Base-by-base conservation (phyloP, 306 rosid species). In the Styphnolobium japonicum region DNA sequence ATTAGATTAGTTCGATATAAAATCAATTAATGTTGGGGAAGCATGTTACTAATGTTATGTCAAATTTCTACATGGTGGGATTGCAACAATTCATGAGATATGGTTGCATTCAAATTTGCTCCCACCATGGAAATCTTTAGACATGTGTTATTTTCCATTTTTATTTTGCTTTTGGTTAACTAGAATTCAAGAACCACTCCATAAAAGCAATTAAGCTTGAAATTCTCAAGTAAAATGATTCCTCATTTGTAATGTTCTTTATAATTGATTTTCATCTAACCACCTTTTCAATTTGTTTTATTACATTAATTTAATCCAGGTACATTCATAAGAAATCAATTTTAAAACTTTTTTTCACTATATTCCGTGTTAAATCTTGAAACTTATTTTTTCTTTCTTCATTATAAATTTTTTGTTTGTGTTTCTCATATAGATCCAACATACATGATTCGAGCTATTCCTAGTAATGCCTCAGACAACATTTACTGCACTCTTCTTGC, bases 401-500 rank as follows among this genome's bases (percentile, higher is more conserved):
- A 25, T 34, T 60, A 29, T 67, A 22, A 48, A 61, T 46, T 10
- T 33, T 57, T 29, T 22, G 9, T n/a, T 57, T 77, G 42, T 77
- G 36, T 40, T 84, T 70, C 58, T 74, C 77, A n/a, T 69, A 66
- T 83, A 95, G 98, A 95, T 88, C 98, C 98, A 33, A 95, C 98
- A 15, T 94, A 92, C 79, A 94, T 94, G 98, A 91, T 94, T 87
- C 92, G 98, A 81, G 98, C 98, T 39, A 84, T 95, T 82, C 98
- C 98, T 57, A 95, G 98, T 85, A 95, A 88, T 85, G 98, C 98
- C 68, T 91, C 96, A 0, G 98, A 95, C 90, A 95, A 91, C 80
- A 74, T 95, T 74, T 92, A 91, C 88, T 91, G 98, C 86, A 95
- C 98, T 18, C 98, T 95, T 82, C 97, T 95, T 83, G 98, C 98